Base-by-base conservation (phyloP, 495 filamentous ascomycete genomes). In the Penicillium samsonianum region DNA sequence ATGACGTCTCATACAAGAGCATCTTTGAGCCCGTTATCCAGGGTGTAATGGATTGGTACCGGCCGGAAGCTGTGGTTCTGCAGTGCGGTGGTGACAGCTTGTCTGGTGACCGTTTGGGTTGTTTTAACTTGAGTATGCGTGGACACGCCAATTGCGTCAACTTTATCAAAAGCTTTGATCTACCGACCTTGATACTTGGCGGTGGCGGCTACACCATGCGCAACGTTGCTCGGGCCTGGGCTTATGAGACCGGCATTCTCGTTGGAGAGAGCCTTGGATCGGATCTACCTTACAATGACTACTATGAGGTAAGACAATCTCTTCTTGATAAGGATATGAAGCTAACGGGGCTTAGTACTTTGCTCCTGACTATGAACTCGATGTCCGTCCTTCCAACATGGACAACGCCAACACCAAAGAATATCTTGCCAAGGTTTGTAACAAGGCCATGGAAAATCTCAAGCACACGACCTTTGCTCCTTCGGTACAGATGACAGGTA, bases 171-270 rank as follows among this genome's bases (percentile, higher is more conserved):
- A 88, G 84, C 65, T 98, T 97, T 76, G 86, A 87, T 54, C 78
- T 96, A 47, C 94, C 94, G 0, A 93, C 91, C 12, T 78, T 98
- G 47, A 89, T 98, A 6, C 81, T 98, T 10, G 94, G 94, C 33
- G 94, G 94, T 33, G 94, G 94, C 63, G 94, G 94, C 20, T 98
- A 98, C 71, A 98, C 94, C 8, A 98, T 98, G 94, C 85, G 94
- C 26, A 98, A 98, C 59, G 94, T 98, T 28, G 90, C 93, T 20
- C 87, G 94, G 54, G 96, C 94, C 6, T 98, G 94, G 94, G 92
- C 94, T 4, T 98, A 85, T 68, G 94, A 98, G 70, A 98, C 94
- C 7, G 94, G 94, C 56, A 80, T 90, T 26, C 83, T 98, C n/a
- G 90, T 98, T 14, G 90, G 89, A 31, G 82, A 90, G 25, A 80